These are phyloP conservation scores for Moringa oleifera DNA, from an alignment of 345 rosid genomes.

Conservation along the genomic window DNA sequence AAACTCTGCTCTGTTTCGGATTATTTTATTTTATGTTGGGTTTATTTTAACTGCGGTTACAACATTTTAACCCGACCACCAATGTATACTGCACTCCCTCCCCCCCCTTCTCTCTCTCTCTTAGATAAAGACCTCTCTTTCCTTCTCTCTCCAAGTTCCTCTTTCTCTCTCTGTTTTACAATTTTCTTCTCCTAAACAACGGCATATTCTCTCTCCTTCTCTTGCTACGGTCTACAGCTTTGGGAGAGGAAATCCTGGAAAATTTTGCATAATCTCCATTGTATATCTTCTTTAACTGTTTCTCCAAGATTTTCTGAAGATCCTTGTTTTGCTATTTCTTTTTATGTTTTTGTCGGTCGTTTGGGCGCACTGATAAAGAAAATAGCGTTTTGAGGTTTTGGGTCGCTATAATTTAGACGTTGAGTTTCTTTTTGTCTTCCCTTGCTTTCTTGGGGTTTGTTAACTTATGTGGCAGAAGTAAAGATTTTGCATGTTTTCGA, in stretches of 20 bases:
- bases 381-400: not conserved
- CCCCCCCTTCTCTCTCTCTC: too few relatives aligned
- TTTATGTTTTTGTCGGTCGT: not conserved
- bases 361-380: not conserved
- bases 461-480: not conserved
- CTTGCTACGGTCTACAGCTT: not conserved
- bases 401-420: not conserved
- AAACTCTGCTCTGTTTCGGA: too few relatives aligned
- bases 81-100: too few relatives aligned
- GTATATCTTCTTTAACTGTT: not conserved
- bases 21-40: too few relatives aligned
- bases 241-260: not conserved
- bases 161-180: not conserved
- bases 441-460: not conserved
- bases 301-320: not conserved
- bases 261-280: not conserved
- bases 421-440: not conserved
- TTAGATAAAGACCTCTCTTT: not conserved
- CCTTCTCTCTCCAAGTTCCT: too few relatives aligned
- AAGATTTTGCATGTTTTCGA: conserved; percentile 4
- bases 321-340: not conserved
- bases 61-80: conserved; percentile 12
- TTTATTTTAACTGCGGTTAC: too few relatives aligned
- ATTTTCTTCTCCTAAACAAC: conserved; percentile 1
- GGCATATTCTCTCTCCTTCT: conserved; percentile 3